Conservation (phyloP, 345 rosid genomes). For the Brassica nigra region DNA sequence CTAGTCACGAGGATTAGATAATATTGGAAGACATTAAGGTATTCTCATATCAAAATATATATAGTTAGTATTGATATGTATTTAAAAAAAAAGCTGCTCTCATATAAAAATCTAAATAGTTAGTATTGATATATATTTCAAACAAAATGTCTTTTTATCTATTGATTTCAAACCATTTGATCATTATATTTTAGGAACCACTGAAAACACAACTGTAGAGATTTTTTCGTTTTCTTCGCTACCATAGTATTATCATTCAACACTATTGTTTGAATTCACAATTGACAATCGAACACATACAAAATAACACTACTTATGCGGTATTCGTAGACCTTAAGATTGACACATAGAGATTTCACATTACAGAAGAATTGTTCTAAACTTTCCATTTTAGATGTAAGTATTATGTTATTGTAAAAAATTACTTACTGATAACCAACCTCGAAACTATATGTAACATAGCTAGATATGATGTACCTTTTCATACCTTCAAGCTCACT, state of each 20-base stretch:
- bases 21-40: too few species aligned
- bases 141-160: not conserved
- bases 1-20: not conserved
- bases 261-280: not conserved
- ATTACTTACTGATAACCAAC: not conserved
- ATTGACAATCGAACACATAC: not conserved
- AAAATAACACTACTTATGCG: not conserved
- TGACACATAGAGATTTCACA: not conserved
- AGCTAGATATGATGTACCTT: not conserved
- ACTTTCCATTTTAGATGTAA: not conserved
- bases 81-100: too few species aligned
- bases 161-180: not conserved
- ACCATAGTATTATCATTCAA: not conserved
- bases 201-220: not conserved
- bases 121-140: not conserved
- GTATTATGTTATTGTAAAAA: not conserved
- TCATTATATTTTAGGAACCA: not conserved
- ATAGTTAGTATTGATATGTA: too few species aligned
- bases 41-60: too few species aligned
- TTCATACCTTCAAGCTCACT: constrained; percentile 23
- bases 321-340: not conserved
- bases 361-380: not conserved
- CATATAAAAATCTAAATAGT: not conserved
- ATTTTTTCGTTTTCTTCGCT: too few species aligned
- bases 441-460: not conserved